Evolutionary conservation across 495 filamentous ascomycete species (phyloP).

Genomic region (Tuber brumale): DNA sequence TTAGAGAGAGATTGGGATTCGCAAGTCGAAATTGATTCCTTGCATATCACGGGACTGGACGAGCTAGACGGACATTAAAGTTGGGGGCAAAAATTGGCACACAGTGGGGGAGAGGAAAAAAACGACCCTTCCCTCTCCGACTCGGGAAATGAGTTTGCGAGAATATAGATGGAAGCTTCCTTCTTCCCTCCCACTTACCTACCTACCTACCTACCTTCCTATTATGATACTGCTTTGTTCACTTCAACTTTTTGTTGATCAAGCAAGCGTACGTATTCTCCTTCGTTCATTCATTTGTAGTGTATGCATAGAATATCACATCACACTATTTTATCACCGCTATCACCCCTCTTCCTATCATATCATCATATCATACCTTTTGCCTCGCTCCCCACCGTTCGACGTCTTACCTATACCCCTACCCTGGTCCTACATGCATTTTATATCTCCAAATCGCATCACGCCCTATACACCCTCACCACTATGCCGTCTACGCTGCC

Average conservation of each 20-base stretch:
- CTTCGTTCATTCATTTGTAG: neutral
- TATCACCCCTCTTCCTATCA: neutral
- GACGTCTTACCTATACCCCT: neutral
- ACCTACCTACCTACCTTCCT: too few species aligned
- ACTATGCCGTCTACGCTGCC: neutral
- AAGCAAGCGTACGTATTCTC: constrained; percentile 3
- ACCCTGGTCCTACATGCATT: neutral
- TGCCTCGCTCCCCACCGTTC: neutral
- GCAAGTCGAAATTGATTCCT: neutral
- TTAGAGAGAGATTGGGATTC: neutral
- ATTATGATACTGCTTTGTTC: neutral
- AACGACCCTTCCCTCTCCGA: neutral
- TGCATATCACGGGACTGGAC: neutral
- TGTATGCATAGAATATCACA: constrained; percentile 6
- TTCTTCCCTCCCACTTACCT: neutral
- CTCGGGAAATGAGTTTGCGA: neutral
- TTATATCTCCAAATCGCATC: neutral
- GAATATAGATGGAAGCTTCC: neutral
- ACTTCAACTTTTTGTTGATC: neutral
- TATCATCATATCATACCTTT: too few species aligned
- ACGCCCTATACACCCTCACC: neutral
- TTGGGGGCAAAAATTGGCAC: neutral
- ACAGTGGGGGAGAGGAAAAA: neutral
- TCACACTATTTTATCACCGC: neutral
- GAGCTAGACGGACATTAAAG: neutral